phyloP scores from a whole-genome alignment of 2,329 filamentous ascomycete species.

The Paracorniculantispora psalliotae region DNA sequence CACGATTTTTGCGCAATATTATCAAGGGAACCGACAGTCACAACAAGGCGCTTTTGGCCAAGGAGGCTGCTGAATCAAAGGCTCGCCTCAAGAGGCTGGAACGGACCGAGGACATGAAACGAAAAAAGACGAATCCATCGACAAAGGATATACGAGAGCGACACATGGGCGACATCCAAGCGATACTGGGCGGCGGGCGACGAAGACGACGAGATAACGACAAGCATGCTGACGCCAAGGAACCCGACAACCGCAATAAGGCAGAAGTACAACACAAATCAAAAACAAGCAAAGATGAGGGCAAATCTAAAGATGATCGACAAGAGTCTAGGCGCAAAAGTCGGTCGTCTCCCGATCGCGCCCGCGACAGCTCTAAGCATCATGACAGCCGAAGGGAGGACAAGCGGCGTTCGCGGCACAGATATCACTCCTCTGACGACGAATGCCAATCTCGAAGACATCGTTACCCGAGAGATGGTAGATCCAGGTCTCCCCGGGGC shows the following conservation, averaged over 20 bases:
- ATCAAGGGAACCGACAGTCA: constrained; percentile 84
- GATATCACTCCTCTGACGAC: background rate
- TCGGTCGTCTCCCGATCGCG: background rate
- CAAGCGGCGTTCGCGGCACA: background rate
- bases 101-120: constrained; percentile 39
- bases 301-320: background rate
- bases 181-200: constrained; percentile 47
- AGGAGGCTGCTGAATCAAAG: constrained; percentile 74
- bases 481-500: constrained; percentile 3
- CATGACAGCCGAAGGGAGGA: background rate
- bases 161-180: constrained; percentile 57
- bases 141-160: constrained; percentile 49
- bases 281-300: background rate
- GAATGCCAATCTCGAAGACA: background rate
- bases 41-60: constrained; percentile 80
- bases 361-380: background rate
- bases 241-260: constrained; percentile 10
- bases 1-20: constrained; percentile 79
- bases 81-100: constrained; percentile 63
- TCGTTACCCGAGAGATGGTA: background rate
- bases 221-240: constrained; percentile 14
- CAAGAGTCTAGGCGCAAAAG: background rate
- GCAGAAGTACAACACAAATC: background rate
- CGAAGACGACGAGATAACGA: constrained; percentile 23
- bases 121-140: constrained; percentile 40